Evolutionary conservation across 441 rosid species (phyloP).

Genomic region (Gossypium laxum): DNA sequence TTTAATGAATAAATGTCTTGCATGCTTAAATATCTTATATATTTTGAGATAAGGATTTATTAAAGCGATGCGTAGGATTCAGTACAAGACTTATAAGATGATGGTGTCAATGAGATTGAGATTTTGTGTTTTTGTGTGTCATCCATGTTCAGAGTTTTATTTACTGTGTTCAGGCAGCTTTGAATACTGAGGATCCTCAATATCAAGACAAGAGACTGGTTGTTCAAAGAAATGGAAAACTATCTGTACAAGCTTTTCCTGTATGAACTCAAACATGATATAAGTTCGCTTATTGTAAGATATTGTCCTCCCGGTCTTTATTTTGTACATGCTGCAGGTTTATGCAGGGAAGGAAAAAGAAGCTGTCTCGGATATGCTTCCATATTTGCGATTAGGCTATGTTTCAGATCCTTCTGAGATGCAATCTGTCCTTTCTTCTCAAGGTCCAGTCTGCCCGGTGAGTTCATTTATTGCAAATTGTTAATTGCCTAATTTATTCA

Average conservation of each 20-base stretch:
- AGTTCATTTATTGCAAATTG: constrained; percentile 23
- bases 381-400: constrained; percentile 79
- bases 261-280: constrained; percentile 31
- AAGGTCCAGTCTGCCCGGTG: constrained; percentile 87
- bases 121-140: neutral
- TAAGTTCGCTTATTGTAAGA: constrained; percentile 2
- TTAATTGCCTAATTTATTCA: neutral
- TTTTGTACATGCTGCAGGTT: constrained; percentile 37
- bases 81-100: neutral
- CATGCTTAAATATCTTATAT: neutral
- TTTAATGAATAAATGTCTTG: neutral
- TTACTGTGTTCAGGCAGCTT: constrained; percentile 52
- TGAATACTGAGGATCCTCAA: constrained; percentile 87
- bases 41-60: neutral
- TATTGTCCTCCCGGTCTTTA: constrained; percentile 11
- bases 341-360: constrained; percentile 78
- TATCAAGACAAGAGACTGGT: constrained; percentile 91
- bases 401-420: constrained; percentile 84
- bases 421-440: constrained; percentile 87
- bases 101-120: neutral
- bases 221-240: constrained; percentile 86
- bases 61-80: neutral
- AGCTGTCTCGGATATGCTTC: constrained; percentile 76
- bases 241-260: constrained; percentile 61
- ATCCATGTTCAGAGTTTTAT: neutral